Base-by-base conservation (phyloP, 176 grass and related monocot species). In the Ananas comosus region DNA sequence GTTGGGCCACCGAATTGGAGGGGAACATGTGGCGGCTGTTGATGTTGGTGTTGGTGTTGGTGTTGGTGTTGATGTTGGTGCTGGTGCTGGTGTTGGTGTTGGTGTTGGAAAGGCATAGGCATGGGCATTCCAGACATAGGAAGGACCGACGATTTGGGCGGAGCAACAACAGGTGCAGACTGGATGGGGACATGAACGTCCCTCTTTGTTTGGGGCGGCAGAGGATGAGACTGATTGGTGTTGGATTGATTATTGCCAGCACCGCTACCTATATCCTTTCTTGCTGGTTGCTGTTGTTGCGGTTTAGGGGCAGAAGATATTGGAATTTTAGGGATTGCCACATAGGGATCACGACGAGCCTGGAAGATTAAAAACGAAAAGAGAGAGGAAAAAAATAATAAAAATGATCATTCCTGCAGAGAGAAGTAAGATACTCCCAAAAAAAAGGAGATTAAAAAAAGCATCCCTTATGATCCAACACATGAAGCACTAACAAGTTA, bases 1-100 rank as follows among this genome's bases (percentile, higher is more conserved):
- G 68, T 79, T 2, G 75, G 78, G 0, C 68, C 82, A 58, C 85
- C 81, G 51, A 86, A 88, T 79, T 93, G 89, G 49, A 92, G 50
- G 71, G 79, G 85, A 66, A 79, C 74, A 50, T 77, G 71, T 52
- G 79, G 77, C 71, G 90, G 85, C 64, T 85, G 91, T 81, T 64
- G 70, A 18, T 66, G 78, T 83, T 0, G 87, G 73, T 65, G 66
- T 76, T 1, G 51, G 56, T 64, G 80, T 57, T 51, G 76, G 67
- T 68, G 76, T 25, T 69, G 80, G 76, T 65, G 78, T 22, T n/a
- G 81, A 80, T 22, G 67, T 10, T 48, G 50, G 74, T 42, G 50
- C 11, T 21, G 65, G 12, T 28, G 27, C 42, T 48, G 51, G 66
- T n/a, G 27, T 14, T 48, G 51, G 51, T 66, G 53, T 49, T 12